Percentiles rank a stretch among this genome's conserved stretches.
Evolutionary conservation across 176 grass and related monocot species (phyloP).

Genomic region (Aechmea fasciata): DNA sequence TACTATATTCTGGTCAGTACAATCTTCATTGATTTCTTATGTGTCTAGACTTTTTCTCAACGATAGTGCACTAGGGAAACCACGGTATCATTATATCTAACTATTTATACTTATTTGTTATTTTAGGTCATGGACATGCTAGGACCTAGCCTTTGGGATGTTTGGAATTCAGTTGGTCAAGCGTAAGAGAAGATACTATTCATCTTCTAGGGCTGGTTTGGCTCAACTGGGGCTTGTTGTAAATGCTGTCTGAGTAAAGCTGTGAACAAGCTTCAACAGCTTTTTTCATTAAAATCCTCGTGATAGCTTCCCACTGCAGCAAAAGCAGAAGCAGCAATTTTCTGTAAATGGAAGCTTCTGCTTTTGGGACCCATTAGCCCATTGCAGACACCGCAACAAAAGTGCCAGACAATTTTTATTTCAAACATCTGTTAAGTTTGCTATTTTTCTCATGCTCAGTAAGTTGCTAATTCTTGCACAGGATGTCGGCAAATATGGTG

Average conservation of each 20-base stretch:
- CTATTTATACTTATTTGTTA: slow-evolving; percentile 9
- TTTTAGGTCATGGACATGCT: slow-evolving; percentile 98
- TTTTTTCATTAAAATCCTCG: no score
- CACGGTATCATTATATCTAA: neutral
- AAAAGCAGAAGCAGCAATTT: no score
- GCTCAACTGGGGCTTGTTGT: no score
- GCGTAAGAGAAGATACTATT: slow-evolving; percentile 43
- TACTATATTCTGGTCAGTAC: slow-evolving; percentile 79
- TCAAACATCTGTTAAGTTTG: neutral
- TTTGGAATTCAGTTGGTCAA: slow-evolving; percentile 95
- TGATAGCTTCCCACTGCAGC: no score
- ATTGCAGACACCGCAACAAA: no score
- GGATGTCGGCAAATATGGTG: slow-evolving; percentile 85
- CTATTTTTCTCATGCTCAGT: neutral
- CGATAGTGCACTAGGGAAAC: no score
- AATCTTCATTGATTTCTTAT: slow-evolving; percentile 10
- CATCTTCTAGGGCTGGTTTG: neutral
- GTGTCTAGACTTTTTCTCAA: neutral
- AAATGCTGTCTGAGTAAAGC: no score
- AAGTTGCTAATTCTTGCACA: slow-evolving; percentile 28
- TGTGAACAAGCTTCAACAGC: no score
- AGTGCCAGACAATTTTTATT: neutral
- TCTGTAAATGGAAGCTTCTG: no score
- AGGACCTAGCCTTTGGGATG: slow-evolving; percentile 98
- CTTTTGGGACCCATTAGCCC: no score